Evolutionary conservation across 768 basidiomycete species (phyloP).

Genomic region (Atractiella rhizophila): DNA sequence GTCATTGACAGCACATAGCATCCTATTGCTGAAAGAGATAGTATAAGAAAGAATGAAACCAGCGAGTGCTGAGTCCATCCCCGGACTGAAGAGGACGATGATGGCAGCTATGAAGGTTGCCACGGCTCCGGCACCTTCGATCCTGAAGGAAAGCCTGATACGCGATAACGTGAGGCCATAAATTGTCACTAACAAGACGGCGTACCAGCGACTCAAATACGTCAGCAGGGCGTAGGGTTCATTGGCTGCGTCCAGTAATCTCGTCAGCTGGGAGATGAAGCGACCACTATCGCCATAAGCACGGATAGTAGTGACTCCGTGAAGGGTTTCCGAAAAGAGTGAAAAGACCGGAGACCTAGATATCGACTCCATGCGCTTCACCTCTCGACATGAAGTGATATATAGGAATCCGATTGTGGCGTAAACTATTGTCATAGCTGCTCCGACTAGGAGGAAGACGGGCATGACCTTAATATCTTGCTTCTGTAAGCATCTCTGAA

Average conservation of each 20-base stretch:
- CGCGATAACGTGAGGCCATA: slow-evolving; percentile 22
- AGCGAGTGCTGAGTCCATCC: slow-evolving; percentile 21
- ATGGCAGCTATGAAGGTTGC: slow-evolving; percentile 21
- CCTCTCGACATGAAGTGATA: slow-evolving; percentile 22
- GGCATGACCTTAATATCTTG: no score
- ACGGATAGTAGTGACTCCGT: slow-evolving; percentile 24
- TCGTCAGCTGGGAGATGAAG: slow-evolving; percentile 22
- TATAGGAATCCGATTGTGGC: slow-evolving; percentile 21
- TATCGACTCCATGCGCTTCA: slow-evolving; percentile 23
- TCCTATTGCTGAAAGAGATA: no score
- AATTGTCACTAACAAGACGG: no score
- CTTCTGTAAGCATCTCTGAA: no score
- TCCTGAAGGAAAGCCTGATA: slow-evolving; percentile 12
- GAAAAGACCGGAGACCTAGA: slow-evolving; percentile 23
- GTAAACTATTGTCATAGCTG: slow-evolving; percentile 20
- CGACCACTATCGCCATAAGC: slow-evolving; percentile 24
- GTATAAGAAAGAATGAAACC: slow-evolving; percentile 19
- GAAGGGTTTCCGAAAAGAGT: slow-evolving; percentile 22
- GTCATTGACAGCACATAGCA: no score
- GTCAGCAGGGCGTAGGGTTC: no score
- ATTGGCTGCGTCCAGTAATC: slow-evolving; percentile 23
- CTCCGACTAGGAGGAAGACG: slow-evolving; percentile 19
- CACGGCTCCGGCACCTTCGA: slow-evolving; percentile 21
- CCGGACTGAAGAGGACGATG: slow-evolving; percentile 19
- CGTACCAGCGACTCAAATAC: no score